Evolutionary conservation across 257 asterid genomes (phyloP).

Genomic region (Verbena officinalis): DNA sequence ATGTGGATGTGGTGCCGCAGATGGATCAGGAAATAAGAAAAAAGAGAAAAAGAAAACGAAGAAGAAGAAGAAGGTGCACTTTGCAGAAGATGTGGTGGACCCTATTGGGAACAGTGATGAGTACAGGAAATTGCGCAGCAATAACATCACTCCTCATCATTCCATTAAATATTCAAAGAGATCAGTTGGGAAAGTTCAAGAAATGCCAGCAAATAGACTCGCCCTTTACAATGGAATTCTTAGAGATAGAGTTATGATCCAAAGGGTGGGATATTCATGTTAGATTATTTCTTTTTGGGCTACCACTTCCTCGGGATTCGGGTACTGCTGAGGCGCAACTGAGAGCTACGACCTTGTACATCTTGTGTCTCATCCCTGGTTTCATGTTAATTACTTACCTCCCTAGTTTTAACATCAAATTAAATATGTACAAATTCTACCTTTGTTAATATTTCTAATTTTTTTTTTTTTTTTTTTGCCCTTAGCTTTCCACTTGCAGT

Average conservation of each 20-base stretch:
- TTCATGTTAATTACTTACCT: not conserved
- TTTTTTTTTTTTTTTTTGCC: not conserved
- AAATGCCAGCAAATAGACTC: slow-evolving; percentile 71
- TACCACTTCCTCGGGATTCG: too few relatives aligned
- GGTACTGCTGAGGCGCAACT: too few relatives aligned
- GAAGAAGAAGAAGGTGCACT: slow-evolving; percentile 77
- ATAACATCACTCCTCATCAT: not conserved
- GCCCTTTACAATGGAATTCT: slow-evolving; percentile 80
- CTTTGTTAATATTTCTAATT: not conserved
- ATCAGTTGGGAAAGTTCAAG: slow-evolving; percentile 32
- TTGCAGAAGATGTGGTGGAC: slow-evolving; percentile 91
- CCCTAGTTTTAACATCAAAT: too few relatives aligned
- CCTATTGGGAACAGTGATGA: slow-evolving; percentile 75
- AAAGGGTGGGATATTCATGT: slow-evolving; percentile 53
- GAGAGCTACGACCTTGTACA: too few relatives aligned
- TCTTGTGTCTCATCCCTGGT: not conserved
- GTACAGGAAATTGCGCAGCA: slow-evolving; percentile 53
- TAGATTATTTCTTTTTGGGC: too few relatives aligned
- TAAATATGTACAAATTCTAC: too few relatives aligned
- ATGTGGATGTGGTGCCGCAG: slow-evolving; percentile 42
- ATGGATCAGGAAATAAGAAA: slow-evolving; percentile 51
- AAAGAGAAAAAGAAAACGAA: slow-evolving; percentile 47
- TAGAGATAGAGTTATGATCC: slow-evolving; percentile 58
- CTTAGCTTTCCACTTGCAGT: not conserved
- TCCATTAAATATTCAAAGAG: slow-evolving; percentile 11